Base-by-base conservation (phyloP, 2,329 filamentous ascomycete species). In the Penicillium fuscoglaucum region DNA sequence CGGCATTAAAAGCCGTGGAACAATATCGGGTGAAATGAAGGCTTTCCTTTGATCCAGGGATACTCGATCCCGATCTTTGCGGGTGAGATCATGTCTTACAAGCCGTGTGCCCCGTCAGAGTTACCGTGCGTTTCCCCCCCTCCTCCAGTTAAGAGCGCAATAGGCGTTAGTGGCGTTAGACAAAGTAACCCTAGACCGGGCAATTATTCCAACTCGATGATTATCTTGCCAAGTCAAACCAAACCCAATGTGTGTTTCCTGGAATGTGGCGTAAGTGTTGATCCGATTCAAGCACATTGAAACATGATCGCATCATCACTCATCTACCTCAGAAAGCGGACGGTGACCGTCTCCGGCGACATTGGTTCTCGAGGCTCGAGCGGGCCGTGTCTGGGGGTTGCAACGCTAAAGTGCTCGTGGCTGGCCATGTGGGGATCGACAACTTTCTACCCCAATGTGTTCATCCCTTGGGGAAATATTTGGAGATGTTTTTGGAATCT, bases 381-480 rank as follows among this genome's bases (percentile, higher is more conserved):
- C 41, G 52, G 31, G 15, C 35, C 48, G 48, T 33, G 17, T 52
- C 46, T 35, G 33, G 50, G 24, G 31, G 52, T 53, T 52, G n/a
- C 41, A 52, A 24, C 46, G 26, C 47, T n/a, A 52, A 46, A 33
- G 19, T 9, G 15, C 59, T 51, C 59, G 57, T 61, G 59, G 59
- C 35, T 53, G 15, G 35, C 57, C 59, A 61, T 59, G 59, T 61
- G 59, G 59, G 57, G 59, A 59, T 61, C 59, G 52, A 19, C 54
- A 29, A 6, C 9, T 6, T 45, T 40, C 17, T 45, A 9, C 12
- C 40, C 48, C 15, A n/a, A 52, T 19, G n/a, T 12, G 33, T 17
- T 19, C 6, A 57, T 52, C 31, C 40, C 40, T 52, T 51, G 39
- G 15, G 17, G 26, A 17, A 28, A 35, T 9, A 10, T 26, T 33